Evolutionary conservation across 768 basidiomycete species (phyloP).

Genomic region (Boletus barrowsii): DNA sequence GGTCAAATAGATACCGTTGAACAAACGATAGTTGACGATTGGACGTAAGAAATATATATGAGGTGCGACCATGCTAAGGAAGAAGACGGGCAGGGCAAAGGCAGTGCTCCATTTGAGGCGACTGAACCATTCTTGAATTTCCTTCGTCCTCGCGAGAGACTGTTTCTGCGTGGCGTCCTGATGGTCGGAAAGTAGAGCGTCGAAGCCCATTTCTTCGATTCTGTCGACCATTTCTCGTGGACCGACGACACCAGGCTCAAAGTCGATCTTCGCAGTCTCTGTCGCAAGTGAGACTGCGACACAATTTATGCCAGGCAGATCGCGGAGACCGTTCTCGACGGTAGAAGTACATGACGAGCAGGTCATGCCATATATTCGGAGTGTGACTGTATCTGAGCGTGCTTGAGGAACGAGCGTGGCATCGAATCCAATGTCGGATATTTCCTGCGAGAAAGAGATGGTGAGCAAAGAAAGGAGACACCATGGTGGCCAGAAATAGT

Average conservation of each 20-base stretch:
- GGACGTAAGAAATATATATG: conserved; percentile 58
- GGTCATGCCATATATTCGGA: conserved; percentile 91
- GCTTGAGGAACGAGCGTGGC: conserved; percentile 69
- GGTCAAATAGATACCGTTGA: conserved; percentile 73
- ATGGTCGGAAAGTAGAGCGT: conserved; percentile 80
- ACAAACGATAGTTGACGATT: conserved; percentile 49
- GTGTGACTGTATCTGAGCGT: conserved; percentile 63
- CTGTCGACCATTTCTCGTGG: conserved; percentile 87
- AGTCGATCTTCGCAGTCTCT: conserved; percentile 70
- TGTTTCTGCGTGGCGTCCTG: conserved; percentile 80
- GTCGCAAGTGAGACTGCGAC: conserved; percentile 76
- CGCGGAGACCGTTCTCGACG: conserved; percentile 66
- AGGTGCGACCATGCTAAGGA: conserved; percentile 82
- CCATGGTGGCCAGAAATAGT: background rate
- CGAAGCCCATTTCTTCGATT: conserved; percentile 86
- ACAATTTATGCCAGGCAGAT: conserved; percentile 68
- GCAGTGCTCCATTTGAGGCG: conserved; percentile 70
- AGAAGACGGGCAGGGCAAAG: conserved; percentile 93
- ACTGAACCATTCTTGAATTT: conserved; percentile 84
- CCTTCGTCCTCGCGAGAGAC: conserved; percentile 84
- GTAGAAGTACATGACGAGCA: conserved; percentile 78
- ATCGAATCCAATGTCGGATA: conserved; percentile 91
- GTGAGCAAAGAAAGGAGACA: conserved; percentile 2
- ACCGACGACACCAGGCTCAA: conserved; percentile 69
- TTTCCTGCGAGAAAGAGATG: conserved; percentile 56